Evolutionary conservation across 495 filamentous ascomycete species (phyloP).

Genomic region (Penicillium roqueforti): DNA sequence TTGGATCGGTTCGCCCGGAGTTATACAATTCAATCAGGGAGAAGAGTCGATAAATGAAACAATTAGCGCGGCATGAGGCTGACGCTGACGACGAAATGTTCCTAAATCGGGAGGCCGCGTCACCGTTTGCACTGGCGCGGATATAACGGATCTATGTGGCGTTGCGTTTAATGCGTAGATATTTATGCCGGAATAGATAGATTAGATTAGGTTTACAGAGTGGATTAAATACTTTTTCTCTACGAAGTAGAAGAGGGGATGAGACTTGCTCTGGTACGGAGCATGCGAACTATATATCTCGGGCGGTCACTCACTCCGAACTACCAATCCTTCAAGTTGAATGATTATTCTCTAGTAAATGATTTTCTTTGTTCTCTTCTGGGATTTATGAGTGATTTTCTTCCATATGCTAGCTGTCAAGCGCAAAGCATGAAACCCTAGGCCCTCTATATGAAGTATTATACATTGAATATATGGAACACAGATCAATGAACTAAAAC

Average conservation of each 20-base stretch:
- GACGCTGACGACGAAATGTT: neutral
- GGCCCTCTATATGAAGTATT: neutral
- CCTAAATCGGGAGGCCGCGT: conserved; percentile 1
- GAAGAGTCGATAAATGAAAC: too few species aligned
- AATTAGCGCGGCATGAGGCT: neutral
- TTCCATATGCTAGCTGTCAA: neutral
- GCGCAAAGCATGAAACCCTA: too few species aligned
- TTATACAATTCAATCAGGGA: neutral
- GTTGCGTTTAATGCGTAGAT: neutral
- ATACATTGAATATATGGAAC: neutral
- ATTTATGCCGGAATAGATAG: neutral
- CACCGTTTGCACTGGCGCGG: neutral
- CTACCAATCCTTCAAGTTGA: neutral
- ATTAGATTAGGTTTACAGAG: neutral
- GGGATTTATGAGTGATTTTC: neutral
- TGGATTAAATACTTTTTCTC: neutral
- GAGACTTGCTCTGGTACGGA: too few species aligned
- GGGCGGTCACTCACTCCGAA: too few species aligned
- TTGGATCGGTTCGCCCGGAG: neutral
- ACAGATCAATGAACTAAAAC: conserved; percentile 35
- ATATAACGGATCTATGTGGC: neutral
- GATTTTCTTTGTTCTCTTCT: neutral
- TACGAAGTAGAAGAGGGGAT: neutral
- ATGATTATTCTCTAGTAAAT: neutral
- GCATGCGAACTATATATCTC: too few species aligned